These are phyloP conservation scores for Elaeis oleifera DNA, from an alignment of 202 grass and related monocot genomes.

Conservation along the genomic window DNA sequence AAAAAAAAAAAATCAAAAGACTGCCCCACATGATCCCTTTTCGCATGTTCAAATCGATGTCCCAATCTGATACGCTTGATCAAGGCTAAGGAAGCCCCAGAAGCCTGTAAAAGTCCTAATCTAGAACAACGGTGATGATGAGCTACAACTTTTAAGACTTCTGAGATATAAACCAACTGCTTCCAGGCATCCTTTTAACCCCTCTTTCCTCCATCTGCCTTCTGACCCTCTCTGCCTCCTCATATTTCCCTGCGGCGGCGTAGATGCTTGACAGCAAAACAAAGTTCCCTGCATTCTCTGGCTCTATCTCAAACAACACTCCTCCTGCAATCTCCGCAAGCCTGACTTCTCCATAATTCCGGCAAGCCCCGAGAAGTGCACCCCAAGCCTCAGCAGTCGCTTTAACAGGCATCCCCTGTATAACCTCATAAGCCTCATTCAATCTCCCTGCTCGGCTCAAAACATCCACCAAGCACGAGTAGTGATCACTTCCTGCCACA, in stretches of 20 bases:
- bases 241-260: conserved; percentile 40
- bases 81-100: too few species aligned
- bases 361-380: conserved; percentile 62
- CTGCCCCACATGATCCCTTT: too few species aligned
- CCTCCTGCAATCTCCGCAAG: conserved; percentile 47
- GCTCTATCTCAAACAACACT: conserved; percentile 53
- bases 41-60: too few species aligned
- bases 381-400: conserved; percentile 60
- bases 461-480: conserved; percentile 62
- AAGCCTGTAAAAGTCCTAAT: too few species aligned
- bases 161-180: conserved; percentile 46
- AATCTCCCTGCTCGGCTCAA: conserved; percentile 56
- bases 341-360: conserved; percentile 45
- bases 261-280: conserved; percentile 51
- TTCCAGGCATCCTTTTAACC: conserved; percentile 33
- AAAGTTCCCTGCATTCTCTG: conserved; percentile 61
- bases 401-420: conserved; percentile 45
- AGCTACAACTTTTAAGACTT: too few species aligned
- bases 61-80: too few species aligned
- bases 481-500: conserved; percentile 42
- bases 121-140: too few species aligned
- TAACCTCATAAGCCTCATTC: conserved; percentile 49
- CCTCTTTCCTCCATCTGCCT: conserved; percentile 52
- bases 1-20: too few species aligned
- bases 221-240: conserved; percentile 43